Base-by-base conservation (phyloP, 306 rosid species). In the Acacia crassicarpa region DNA sequence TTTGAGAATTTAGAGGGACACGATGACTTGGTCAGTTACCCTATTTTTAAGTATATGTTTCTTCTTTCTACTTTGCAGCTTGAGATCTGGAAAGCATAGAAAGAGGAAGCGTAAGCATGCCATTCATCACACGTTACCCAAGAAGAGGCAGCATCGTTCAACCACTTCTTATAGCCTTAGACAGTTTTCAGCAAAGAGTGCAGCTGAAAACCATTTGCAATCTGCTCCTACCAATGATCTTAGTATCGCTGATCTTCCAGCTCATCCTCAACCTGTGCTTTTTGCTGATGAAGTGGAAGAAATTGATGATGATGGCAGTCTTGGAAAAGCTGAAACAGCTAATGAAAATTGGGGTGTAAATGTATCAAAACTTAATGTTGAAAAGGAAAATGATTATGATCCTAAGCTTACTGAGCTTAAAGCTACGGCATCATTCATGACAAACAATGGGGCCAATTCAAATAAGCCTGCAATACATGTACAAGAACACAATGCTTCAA, bases 341-440 rank as follows among this genome's bases (percentile, higher is more conserved):
- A 70, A 79, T 78, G 95, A 62, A 23, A 89, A 71, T 83, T 81
- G 65, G 58, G 67, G 69, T 70, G 75, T 27, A 22, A 83, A 78
- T 78, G 78, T 43, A 67, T 23, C 66, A 59, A 65, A 78, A 59
- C 81, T 25, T 41, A 80, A 67, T 80, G 51, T 73, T 67, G 80
- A 58, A 53, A 80, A 72, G 70, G 90, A 82, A 84, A 88, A 74
- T 41, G 93, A 93, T 46, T 89, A 90, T 63, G 97, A 93, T 81
- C 96, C 98, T 15, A 91, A 88, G 81, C 94, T 91, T 40, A 95
- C 94, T 51, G 96, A 95, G 85, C 96, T 93, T 79, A 92, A 82
- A 89, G 83, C 87, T 67, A 82, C 89, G 4, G 4, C 74, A 19
- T 41, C 74, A 2, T 40, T 23, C 74, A 41, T 69, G 8, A 56